Conservation (phyloP, 139 green algal genomes). For the Spirogloea muscicola region DNA sequence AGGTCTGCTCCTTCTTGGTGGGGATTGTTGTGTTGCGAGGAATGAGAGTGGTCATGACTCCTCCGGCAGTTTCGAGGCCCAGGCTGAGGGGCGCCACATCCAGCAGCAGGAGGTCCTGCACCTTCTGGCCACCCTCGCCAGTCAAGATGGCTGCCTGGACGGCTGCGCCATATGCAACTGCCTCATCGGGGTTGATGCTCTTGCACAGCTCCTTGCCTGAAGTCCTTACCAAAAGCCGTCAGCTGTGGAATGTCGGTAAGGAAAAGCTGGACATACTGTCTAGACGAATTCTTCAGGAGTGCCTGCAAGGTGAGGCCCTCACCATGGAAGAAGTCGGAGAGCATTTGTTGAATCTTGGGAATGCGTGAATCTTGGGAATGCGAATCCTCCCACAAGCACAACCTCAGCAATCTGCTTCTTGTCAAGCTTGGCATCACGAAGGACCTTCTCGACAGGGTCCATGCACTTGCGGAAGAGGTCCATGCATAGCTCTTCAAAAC, state of each 20-base stretch:
- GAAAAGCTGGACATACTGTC: too few species aligned
- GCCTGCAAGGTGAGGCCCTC: too few species aligned
- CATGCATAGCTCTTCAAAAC: slow-evolving; percentile 99
- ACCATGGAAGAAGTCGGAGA: slow-evolving; percentile 98
- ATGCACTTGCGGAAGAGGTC: slow-evolving; percentile 89
- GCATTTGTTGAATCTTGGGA: slow-evolving; percentile 94
- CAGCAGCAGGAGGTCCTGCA: slow-evolving; percentile 97
- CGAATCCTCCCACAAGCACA: slow-evolving; percentile 92
- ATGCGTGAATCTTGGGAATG: slow-evolving; percentile 98
- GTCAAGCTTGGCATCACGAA: slow-evolving; percentile 87
- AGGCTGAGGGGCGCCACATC: slow-evolving; percentile 93
- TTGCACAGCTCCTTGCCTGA: slow-evolving; percentile 99
- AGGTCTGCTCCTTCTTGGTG: slow-evolving; percentile 99
- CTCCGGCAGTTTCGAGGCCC: slow-evolving; percentile 92
- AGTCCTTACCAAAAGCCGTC: too few species aligned
- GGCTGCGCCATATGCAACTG: slow-evolving; percentile 96
- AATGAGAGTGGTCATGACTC: slow-evolving; percentile 91
- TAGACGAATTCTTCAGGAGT: too few species aligned
- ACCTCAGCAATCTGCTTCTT: slow-evolving; percentile 83
- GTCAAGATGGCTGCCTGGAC: slow-evolving; percentile 73
- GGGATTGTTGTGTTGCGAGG: slow-evolving; percentile 96
- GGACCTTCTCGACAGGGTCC: slow-evolving; percentile 46
- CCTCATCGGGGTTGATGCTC: slow-evolving; percentile 99
- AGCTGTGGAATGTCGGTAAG: too few species aligned
- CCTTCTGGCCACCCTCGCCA: slow-evolving; percentile 86